Percentiles rank a stretch among this genome's conserved stretches.
Conservation (phyloP, 805 yeast species). For the Sugiyamaella floridensis region DNA sequence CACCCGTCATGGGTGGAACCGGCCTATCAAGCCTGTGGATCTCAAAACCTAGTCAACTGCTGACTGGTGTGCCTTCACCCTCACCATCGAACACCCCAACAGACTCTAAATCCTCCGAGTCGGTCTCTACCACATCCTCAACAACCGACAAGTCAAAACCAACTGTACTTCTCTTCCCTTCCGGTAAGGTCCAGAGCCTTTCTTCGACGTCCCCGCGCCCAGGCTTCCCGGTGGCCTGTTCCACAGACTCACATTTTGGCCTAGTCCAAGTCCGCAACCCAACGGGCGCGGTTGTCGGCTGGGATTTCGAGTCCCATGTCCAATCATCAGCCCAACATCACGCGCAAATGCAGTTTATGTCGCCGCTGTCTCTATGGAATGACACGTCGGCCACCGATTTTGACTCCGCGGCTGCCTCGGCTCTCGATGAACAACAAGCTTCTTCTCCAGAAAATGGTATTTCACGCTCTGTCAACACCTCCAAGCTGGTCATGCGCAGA, state of each 20-base stretch:
- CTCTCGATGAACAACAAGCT: neutral
- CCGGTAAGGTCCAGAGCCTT: slow-evolving; percentile 5
- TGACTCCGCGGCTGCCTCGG: no score
- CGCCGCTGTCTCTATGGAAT: neutral
- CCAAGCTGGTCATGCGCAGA: slow-evolving; percentile 6
- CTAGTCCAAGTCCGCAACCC: slow-evolving; percentile 13
- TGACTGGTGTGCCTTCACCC: neutral
- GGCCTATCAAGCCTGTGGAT: neutral
- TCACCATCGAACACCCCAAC: neutral
- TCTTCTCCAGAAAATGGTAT: neutral
- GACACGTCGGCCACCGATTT: no score
- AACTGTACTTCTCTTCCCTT: neutral
- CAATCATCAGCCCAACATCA: neutral
- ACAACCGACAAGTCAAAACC: neutral
- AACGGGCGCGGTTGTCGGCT: slow-evolving; percentile 18
- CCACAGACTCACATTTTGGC: slow-evolving; percentile 18
- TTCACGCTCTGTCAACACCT: neutral
- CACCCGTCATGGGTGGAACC: neutral
- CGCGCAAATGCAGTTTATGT: neutral
- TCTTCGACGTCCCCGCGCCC: slow-evolving; percentile 2
- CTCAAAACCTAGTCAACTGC: neutral
- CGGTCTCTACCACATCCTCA: neutral
- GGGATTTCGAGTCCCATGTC: slow-evolving; percentile 13
- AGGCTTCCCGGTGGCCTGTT: slow-evolving; percentile 19
- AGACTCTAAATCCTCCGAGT: neutral